Conservation (phyloP, 257 asterid species). For the Forsythia suspensa region DNA sequence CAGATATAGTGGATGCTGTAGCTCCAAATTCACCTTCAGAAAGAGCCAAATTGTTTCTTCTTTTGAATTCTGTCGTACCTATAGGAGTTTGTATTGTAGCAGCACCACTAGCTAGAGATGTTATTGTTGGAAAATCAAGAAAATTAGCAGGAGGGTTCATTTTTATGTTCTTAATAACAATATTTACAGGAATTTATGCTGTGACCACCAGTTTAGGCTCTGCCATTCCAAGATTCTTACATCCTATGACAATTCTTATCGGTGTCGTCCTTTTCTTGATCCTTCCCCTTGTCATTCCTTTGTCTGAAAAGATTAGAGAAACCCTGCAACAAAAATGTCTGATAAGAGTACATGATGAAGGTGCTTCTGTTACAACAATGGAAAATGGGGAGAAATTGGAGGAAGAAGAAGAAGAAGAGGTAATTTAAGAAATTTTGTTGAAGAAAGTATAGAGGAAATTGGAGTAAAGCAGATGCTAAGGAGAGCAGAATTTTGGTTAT, state of each 20-base stretch:
- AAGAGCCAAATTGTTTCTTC: slow-evolving; percentile 51
- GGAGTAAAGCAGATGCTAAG: slow-evolving; percentile 51
- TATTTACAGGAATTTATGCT: slow-evolving; percentile 51
- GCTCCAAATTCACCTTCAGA: slow-evolving; percentile 6
- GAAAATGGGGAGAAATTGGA: slow-evolving; percentile 21
- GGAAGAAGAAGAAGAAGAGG: neutral
- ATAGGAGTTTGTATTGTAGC: slow-evolving; percentile 31
- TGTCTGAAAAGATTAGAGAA: slow-evolving; percentile 46
- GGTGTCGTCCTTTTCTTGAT: slow-evolving; percentile 40
- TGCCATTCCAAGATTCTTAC: slow-evolving; percentile 12
- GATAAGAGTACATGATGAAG: slow-evolving; percentile 42
- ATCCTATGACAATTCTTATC: slow-evolving; percentile 13
- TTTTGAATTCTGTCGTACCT: slow-evolving; percentile 56
- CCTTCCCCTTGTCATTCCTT: slow-evolving; percentile 48
- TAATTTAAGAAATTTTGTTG: neutral
- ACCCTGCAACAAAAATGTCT: slow-evolving; percentile 42
- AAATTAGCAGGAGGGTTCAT: slow-evolving; percentile 58
- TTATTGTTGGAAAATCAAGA: slow-evolving; percentile 35
- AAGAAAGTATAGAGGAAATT: slow-evolving; percentile 42
- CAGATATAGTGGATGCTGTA: slow-evolving; percentile 45
- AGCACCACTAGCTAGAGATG: slow-evolving; percentile 43
- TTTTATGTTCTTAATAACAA: slow-evolving; percentile 51
- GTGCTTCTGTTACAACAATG: neutral
- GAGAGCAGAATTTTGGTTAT: slow-evolving; percentile 66
- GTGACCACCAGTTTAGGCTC: slow-evolving; percentile 50